Base-by-base conservation (phyloP, 441 rosid genomes). In the Corymbia citriodora region DNA sequence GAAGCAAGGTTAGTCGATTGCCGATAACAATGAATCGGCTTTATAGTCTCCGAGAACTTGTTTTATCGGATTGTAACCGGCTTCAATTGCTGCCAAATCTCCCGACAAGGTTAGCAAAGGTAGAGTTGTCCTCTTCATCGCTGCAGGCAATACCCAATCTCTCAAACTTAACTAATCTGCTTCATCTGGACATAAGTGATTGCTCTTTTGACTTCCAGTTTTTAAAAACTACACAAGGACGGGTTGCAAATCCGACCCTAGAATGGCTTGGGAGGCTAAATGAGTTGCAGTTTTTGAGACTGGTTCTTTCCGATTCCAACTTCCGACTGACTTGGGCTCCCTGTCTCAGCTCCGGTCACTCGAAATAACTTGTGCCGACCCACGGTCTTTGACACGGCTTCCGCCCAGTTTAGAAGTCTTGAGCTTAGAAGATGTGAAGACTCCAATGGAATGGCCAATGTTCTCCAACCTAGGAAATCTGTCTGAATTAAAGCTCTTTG, bases 161-260 rank as follows among this genome's bases (percentile, higher is more conserved):
- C 48, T 70, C 81, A 7, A 70, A 70, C 8, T 25, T 17, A 23
- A 18, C 14, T 33, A 70, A 18, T 18, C 10, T 70, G 9, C 0
- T 70, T 70, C 11, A 19, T 70, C 81, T 5, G 23, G 45, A 70
- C 8, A 9, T 33, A 33, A 33, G 81, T 17, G 45, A 33, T 70
- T 31, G 0, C 4, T 1, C 45, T 70, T 0, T 8, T n/a, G 10
- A n/a, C 11, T 8, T 15, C 0, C 1, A 31, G 21, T 2, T 9
- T 8, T 0, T 0, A 2, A 3, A 16, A 68, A 31, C 18, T 17
- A 18, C 5, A 16, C 23, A 9, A 17, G 48, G 25, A 17, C 48
- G 0, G 10, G 10, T 17, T 70, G 1, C 81, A 19, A 21, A 36
- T 72, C 9, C 49, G 14, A 72, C 18, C 45, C 25, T 9, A 9